Conservation (phyloP, 306 rosid species). For the Lathyrus tuberosus region DNA sequence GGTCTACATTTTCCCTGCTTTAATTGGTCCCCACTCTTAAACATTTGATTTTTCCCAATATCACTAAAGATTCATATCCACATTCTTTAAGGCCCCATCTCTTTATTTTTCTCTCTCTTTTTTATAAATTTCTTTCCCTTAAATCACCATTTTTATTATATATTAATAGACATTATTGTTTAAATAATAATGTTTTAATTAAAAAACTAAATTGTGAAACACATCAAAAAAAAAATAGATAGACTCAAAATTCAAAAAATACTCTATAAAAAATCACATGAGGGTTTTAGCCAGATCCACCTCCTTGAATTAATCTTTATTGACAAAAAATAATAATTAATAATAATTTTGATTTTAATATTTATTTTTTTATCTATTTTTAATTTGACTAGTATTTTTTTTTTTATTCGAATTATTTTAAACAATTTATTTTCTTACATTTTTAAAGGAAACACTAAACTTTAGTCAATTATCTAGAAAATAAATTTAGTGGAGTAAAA, state of each 20-base stretch:
- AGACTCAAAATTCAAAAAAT: no score
- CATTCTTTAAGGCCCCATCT: conserved; percentile 8
- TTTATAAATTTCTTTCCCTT: not conserved
- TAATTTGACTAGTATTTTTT: not conserved
- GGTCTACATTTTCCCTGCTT: conserved; percentile 37
- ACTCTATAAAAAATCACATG: no score
- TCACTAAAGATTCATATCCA: conserved; percentile 41
- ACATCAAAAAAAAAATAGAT: no score
- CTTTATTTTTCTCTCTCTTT: not conserved
- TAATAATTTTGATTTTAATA: not conserved
- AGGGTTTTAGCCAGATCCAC: no score
- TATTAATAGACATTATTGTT: no score
- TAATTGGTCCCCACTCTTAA: conserved; percentile 45
- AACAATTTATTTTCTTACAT: not conserved
- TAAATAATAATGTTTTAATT: not conserved
- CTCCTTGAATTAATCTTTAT: no score
- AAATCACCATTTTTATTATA: not conserved
- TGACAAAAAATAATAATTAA: no score
- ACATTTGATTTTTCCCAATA: conserved; percentile 40
- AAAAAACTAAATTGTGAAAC: no score
- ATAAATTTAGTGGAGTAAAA: not conserved
- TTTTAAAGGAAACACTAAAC: not conserved
- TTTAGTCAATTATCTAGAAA: not conserved
- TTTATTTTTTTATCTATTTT: not conserved
- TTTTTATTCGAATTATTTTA: not conserved